Base-by-base conservation (phyloP, 2,329 filamentous ascomycete species). In the Pseudogymnoascus sp. region DNA sequence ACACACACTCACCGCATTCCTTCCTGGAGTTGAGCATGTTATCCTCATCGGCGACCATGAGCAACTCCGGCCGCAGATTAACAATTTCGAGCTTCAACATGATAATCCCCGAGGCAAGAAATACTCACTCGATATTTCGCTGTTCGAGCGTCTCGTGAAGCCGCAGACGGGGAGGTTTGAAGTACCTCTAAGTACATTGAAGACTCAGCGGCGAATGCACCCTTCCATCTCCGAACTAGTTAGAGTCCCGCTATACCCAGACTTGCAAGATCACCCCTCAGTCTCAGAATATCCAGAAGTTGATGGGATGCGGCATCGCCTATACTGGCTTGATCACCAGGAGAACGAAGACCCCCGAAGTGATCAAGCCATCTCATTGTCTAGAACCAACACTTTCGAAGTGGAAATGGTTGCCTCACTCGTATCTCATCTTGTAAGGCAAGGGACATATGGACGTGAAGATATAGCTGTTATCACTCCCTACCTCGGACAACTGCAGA, bases 391-490 rank as follows among this genome's bases (percentile, higher is more conserved):
- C 63, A 63, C 69, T 0, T 86, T 78, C 69, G 89, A 92, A 69
- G 76, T 87, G 0, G 76, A 83, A 0, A 86, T 92, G 84, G 80
- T 82, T 0, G 76, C 79, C 5, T 80, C 82, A 0, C 72, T 91
- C 0, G 84, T 90, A 0, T 80, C 78, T 0, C 87, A 92, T 69
- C 72, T 92, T 1, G 76, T 87, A 3, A 78, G 79, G 0, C 88
- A 92, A 70, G 87, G 87, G 66, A 80, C 4, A 0, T 90, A 91
- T 70, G 71, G 71, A 0, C 72, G 75, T 0, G 78, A 78, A 0
- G 85, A 91, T 3, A 89, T 92, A 63, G 87, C 87, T 0, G 82
- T 93, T 0, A 71, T 93, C 7, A 91, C 88, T 0, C 85, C 85
- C 0, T 88, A 88, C 65, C 71, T 80, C 0, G 84, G 84, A 0